Conservation (phyloP, 75 land plant species). For the Chamaecyparis obtusa region DNA sequence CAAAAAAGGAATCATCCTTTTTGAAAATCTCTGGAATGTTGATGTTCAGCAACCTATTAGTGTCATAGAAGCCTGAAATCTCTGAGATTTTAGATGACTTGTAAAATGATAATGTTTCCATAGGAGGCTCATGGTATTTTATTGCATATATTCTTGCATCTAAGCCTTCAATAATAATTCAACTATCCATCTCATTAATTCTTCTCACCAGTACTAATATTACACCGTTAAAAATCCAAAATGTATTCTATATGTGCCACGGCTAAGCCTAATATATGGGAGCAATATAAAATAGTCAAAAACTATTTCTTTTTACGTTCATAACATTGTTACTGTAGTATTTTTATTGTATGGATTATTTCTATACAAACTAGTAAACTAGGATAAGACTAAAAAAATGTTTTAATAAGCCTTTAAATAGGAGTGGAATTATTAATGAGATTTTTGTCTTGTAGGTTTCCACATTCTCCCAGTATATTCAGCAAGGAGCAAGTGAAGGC, state of each 20-base stretch:
- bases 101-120: conserved; percentile 13
- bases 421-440: too few relatives aligned
- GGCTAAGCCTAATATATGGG: background rate
- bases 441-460: too few relatives aligned
- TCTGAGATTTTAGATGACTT: background rate
- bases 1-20: conserved; percentile 16
- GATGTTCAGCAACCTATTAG: conserved; percentile 47
- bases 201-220: background rate
- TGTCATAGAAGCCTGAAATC: conserved; percentile 28
- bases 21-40: conserved; percentile 25
- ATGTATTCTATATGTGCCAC: background rate
- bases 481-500: too few relatives aligned
- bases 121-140: background rate
- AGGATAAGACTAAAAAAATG: too few relatives aligned
- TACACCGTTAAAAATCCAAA: background rate
- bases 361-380: too few relatives aligned
- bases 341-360: background rate
- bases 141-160: conserved; percentile 10
- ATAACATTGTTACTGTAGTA: background rate
- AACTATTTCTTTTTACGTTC: background rate
- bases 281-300: background rate
- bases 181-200: conserved; percentile 4
- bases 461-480: too few relatives aligned
- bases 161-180: background rate
- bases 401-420: too few relatives aligned